Percentiles rank a stretch among this genome's conserved stretches.
These are phyloP conservation scores for Pelargonium cotyledonis DNA, from an alignment of 441 rosid genomes.

Conservation along the genomic window DNA sequence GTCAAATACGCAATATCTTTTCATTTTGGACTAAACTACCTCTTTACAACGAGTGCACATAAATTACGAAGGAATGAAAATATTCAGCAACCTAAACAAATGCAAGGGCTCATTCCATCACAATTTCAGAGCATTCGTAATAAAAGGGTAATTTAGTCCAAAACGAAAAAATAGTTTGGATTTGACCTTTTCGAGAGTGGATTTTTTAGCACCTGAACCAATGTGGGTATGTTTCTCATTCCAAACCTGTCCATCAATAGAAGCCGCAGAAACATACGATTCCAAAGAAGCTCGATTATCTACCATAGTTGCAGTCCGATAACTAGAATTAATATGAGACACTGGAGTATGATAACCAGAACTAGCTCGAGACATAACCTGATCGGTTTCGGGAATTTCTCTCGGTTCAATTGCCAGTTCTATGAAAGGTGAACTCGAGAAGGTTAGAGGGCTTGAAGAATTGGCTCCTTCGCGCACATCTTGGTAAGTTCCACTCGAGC, in stretches of 20 bases:
- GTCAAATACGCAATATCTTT: not conserved
- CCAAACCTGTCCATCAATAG: constrained; percentile 19
- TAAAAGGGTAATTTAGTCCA: constrained; percentile 1
- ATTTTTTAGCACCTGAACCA: constrained; percentile 16
- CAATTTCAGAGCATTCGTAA: not conserved
- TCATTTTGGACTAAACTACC: not conserved
- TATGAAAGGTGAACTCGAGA: constrained; percentile 11
- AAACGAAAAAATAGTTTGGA: not conserved
- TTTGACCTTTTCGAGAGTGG: not conserved
- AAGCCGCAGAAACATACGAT: constrained; percentile 36
- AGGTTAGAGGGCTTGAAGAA: constrained; percentile 18
- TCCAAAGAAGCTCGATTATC: constrained; percentile 34
- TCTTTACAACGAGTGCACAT: not conserved
- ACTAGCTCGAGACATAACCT: constrained; percentile 1
- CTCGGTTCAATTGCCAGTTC: constrained; percentile 19
- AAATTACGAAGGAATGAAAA: not conserved
- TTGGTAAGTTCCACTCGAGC: constrained; percentile 15
- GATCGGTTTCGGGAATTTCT: constrained; percentile 22
- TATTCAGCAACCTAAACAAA: not conserved
- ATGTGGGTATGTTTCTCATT: constrained; percentile 23
- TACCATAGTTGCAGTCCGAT: constrained; percentile 13
- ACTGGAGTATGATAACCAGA: not conserved
- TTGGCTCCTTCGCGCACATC: constrained; percentile 24
- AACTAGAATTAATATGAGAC: constrained; percentile 12
- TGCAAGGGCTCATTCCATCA: not conserved